Base-by-base conservation (phyloP, 768 basidiomycete genomes). In the Grammothele lineata region DNA sequence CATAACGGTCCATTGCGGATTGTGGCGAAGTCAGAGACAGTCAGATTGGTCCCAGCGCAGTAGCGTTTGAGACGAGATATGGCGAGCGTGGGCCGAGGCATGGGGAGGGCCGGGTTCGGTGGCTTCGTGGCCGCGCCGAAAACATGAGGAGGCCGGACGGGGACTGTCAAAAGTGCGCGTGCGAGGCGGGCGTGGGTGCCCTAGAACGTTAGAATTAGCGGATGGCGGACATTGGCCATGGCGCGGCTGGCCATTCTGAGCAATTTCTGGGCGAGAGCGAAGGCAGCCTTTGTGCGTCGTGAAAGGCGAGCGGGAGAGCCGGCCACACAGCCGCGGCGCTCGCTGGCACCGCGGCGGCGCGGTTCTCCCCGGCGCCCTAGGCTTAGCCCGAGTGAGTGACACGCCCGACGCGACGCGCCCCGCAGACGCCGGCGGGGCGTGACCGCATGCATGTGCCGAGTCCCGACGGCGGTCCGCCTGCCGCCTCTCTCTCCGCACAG, bases 91-190 rank as follows among this genome's bases (percentile, higher is more conserved):
- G 26, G 46, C 51, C 51, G 46, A 37, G 27, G n/a, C 14, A 19
- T 35, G 51, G 51, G 51, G 25, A 22, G 45, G 44, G 46, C 51
- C 51, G 48, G 42, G 37, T 47, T 53, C 46, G 46, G 44, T 38
- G 51, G 39, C 40, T 47, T 53, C 38, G 38, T 30, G 39, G 42
- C 51, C 51, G 46, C 51, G 40, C 46, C 43, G 45, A 43, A 53
- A 53, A 53, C 51, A 53, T 48, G 51, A 25, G 51, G 51, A 40
- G 24, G 46, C 46, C 17, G 43, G 46, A 23, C 46, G 46, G 42
- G 46, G 42, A 19, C 46, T 40, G 51, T 40, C 51, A 45, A 53
- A 32, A 35, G 37, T 18, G 14, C 18, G 46, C 45, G 46, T 23
- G 51, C 22, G 46, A 39, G 43, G 18, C 30, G n/a, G n/a, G n/a